Base-by-base conservation (phyloP, 441 rosid species). In the Pelargonium exstipulatum region DNA sequence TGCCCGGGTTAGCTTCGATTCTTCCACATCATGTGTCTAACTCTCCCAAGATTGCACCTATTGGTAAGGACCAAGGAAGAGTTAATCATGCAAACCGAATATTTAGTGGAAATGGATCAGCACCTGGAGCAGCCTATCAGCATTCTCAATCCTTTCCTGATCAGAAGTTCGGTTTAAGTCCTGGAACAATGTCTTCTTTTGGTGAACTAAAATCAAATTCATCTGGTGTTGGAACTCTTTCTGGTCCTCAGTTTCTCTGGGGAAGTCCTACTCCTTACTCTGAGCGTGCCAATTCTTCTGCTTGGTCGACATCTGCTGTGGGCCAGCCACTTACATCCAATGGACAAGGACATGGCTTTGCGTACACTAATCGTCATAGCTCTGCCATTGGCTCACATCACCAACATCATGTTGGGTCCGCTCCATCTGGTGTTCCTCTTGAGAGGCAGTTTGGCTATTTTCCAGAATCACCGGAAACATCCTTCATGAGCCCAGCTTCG, bases 201-300 rank as follows among this genome's bases (percentile, higher is more conserved):
- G 73, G 83, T 68, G 84, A 84, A 67, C 79, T 89, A 43, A 85
- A 73, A 63, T 71, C 90, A 6, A 75, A 74, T 69, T 78, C 87
- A n/a, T 83, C 87, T 4, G 78, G 84, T 70, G 65, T 88, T 62
- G 98, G 84, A 78, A 87, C 90, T 69, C 81, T 90, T 65, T 81
- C 89, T 55, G 97, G 90, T 77, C 88, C 91, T 76, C 88, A 85
- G 48, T 88, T 86, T 80, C 90, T 87, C 12, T 90, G 97, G 97
- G 97, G 95, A 76, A 86, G 90, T 75, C 90, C 95, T 72, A 79
- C 85, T 74, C 82, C 82, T 66, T 82, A 83, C 68, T 72, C 86
- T 9, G 87, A 85, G 67, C 80, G 17, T 67, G 79, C 83, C 67
- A 83, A 82, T 69, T 80, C 96, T 55, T 83, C 89, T 70, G 76